phyloP scores from a whole-genome alignment of 257 asterid species.

The Thymus mandschuricus region DNA sequence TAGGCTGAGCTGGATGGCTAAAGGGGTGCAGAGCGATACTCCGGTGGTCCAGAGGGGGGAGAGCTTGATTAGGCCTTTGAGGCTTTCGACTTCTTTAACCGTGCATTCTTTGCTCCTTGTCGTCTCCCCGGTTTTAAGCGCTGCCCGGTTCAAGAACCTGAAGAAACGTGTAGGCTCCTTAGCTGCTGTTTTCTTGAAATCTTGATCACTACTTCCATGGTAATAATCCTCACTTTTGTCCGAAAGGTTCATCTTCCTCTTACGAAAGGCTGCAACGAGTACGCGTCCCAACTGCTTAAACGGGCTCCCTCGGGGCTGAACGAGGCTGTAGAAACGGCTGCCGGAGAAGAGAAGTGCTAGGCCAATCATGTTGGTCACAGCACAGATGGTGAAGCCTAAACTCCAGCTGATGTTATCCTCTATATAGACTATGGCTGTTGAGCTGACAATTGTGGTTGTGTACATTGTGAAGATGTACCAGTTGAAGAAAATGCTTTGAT shows the following conservation, averaged over 20 bases:
- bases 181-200: constrained; percentile 2
- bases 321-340: constrained; percentile 40
- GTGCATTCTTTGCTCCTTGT: constrained; percentile 36
- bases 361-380: constrained; percentile 52
- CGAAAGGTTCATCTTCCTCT: constrained; percentile 46
- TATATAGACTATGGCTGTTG: constrained; percentile 55
- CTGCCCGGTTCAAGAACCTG: constrained; percentile 69
- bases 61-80: constrained; percentile 59
- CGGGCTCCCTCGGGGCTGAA: constrained; percentile 62
- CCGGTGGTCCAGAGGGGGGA: constrained; percentile 77
- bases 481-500: constrained; percentile 56
- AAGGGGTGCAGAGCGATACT: constrained; percentile 56
- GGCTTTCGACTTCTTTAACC: constrained; percentile 66
- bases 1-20: constrained; percentile 61
- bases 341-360: constrained; percentile 50
- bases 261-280: constrained; percentile 48
- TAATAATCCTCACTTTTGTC: constrained; percentile 45
- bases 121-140: constrained; percentile 47
- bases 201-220: constrained; percentile 19
- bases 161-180: constrained; percentile 34
- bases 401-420: constrained; percentile 68
- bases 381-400: constrained; percentile 50
- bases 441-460: constrained; percentile 43
- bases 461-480: constrained; percentile 68
- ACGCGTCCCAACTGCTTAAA: constrained; percentile 56